phyloP scores from a whole-genome alignment of 2,329 filamentous ascomycete species.

The Colletotrichum camelliae region DNA sequence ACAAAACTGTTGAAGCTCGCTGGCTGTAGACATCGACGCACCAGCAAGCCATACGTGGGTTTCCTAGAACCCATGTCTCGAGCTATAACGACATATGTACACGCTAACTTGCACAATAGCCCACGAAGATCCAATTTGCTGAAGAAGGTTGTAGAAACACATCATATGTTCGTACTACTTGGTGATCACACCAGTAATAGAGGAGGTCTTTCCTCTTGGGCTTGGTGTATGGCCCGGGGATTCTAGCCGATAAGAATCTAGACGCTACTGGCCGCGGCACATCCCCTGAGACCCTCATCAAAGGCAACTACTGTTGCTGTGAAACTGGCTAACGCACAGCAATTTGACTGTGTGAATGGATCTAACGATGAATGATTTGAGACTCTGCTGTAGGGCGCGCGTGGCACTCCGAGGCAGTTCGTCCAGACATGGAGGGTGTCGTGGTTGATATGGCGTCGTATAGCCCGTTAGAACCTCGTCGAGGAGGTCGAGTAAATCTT shows the following conservation, averaged over 20 bases:
- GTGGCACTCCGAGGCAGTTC: neutral
- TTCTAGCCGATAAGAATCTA: neutral
- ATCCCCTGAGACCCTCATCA: neutral
- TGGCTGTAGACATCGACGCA: neutral
- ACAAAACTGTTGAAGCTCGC: neutral
- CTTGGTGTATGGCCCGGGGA: neutral
- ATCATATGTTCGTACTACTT: fast-evolving
- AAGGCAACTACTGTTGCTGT: neutral
- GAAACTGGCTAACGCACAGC: neutral
- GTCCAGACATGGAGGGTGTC: too few species aligned
- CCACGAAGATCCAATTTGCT: neutral
- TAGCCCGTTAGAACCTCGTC: too few species aligned
- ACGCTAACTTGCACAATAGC: neutral
- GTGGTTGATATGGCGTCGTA: too few species aligned
- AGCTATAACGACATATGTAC: too few species aligned
- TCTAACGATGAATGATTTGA: fast-evolving
- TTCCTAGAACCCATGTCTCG: too few species aligned
- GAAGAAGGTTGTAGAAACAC: too few species aligned
- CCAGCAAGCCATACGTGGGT: neutral
- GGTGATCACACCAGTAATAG: neutral
- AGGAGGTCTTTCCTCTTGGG: neutral
- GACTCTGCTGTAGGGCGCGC: neutral
- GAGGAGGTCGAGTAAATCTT: too few species aligned
- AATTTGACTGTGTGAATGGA: neutral
- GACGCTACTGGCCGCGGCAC: neutral